These are phyloP conservation scores for Pulveroboletus sp. DNA, from an alignment of 768 basidiomycete genomes.

Conservation along the genomic window DNA sequence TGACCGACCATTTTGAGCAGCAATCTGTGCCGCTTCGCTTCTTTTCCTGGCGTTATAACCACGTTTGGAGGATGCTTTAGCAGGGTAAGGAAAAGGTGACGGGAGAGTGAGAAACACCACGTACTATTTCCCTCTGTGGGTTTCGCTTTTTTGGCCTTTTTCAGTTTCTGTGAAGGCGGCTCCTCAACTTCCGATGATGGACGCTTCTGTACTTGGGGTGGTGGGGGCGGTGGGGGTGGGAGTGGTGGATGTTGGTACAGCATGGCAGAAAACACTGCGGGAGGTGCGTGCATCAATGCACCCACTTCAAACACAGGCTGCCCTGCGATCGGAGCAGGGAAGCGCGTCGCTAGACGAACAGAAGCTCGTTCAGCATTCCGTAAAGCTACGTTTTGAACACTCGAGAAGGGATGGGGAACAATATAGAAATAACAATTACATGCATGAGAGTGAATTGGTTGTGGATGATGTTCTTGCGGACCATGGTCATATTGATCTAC, in stretches of 20 bases:
- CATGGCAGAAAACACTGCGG: constrained; percentile 25
- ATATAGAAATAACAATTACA: constrained; percentile 29
- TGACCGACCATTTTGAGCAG: constrained; percentile 55
- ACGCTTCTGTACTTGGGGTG: constrained; percentile 34
- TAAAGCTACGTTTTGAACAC: constrained; percentile 37
- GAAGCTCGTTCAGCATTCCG: constrained; percentile 53
- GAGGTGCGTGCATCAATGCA: constrained; percentile 29
- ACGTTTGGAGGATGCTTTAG: constrained; percentile 47
- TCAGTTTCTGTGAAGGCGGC: constrained; percentile 41
- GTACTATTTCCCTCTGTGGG: constrained; percentile 31
- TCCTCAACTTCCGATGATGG: constrained; percentile 36
- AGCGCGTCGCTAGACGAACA: constrained; percentile 55
- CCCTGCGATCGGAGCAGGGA: constrained; percentile 29
- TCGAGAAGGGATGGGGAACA: constrained; percentile 20
- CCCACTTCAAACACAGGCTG: constrained; percentile 33
- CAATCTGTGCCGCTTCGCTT: constrained; percentile 61
- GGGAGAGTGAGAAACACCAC: constrained; percentile 8
- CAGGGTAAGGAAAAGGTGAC: constrained; percentile 10
- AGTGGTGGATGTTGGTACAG: constrained; percentile 28
- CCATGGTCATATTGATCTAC: constrained; percentile 31
- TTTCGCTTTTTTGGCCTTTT: constrained; percentile 42
- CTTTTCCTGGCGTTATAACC: constrained; percentile 72
- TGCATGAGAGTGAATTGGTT: constrained; percentile 27
- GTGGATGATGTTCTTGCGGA: constrained; percentile 32
- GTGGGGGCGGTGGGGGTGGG: constrained; percentile 19